Base-by-base conservation (phyloP, 2,329 filamentous ascomycete genomes). In the Alternaria incomplexa region DNA sequence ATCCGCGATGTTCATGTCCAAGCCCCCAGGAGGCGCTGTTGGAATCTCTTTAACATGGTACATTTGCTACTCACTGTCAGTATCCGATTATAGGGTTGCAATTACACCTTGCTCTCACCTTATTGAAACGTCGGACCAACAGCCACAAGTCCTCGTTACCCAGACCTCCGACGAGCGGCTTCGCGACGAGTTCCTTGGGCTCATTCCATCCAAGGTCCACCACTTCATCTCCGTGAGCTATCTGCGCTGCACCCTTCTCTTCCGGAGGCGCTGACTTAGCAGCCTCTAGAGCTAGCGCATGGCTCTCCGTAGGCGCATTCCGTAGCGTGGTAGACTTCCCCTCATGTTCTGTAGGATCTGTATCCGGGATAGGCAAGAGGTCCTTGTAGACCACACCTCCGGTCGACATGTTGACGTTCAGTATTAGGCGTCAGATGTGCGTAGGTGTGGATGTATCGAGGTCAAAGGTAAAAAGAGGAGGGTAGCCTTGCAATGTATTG, bases 1-100 rank as follows among this genome's bases (percentile, higher is more conserved):
- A 43, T 93, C 90, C 5, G 92, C 90, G 59, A 93, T 90, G 69
- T 93, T 93, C 62, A 96, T 85, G 77, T 96, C 93, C 40, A 97
- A 82, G 13, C 89, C 88, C 6, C 90, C 91, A 1, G 91, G 85
- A 1, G 87, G 84, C 8, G 87, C 79, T 51, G 85, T 78, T 0
- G 85, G 81, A 9, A 90, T 87, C 26, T 90, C 88, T 76, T 91
- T 93, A 69, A 96, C 91, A 80, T 88, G 85, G 75, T 89, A 89
- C 77, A 89, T 86, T 87, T 89, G 87, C 87, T 80, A 56, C 44
- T 40, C 8, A 46, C 12, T 5, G 55, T 80, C 65, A 82, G 75
- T 54, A 50, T 13, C 9, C 5, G 5, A 44, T 7, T 7, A 3
- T 26, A 26, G 2, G 20, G 2, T 13, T 28, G 17, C 13, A 12